These are phyloP conservation scores for Salix dunnii DNA, from an alignment of 345 rosid species.

Conservation along the genomic window DNA sequence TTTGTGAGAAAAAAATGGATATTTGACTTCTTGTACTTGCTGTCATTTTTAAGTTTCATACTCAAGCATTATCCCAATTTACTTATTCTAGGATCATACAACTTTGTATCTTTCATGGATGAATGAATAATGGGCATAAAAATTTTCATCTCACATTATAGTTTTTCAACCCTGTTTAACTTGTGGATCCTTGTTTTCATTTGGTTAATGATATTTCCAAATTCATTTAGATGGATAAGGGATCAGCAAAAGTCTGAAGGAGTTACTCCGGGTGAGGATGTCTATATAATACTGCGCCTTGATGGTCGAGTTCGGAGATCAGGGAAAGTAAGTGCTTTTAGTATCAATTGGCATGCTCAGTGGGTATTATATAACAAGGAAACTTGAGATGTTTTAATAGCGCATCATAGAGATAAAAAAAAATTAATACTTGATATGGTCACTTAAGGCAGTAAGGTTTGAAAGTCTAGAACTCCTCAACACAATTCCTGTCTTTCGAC, in stretches of 20 bases:
- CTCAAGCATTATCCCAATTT: neutral
- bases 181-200: neutral
- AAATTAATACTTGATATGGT: neutral
- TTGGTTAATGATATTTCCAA: conserved; percentile 2
- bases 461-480: conserved; percentile 1
- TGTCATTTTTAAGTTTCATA: neutral
- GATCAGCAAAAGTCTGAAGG: conserved; percentile 91
- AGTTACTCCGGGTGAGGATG: conserved; percentile 81
- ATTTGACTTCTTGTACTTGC: neutral
- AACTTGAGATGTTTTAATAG: neutral
- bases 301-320: conserved; percentile 98
- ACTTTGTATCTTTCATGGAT: neutral
- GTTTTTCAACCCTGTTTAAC: conserved; percentile 2
- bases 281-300: conserved; percentile 75
- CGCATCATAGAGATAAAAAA: neutral
- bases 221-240: conserved; percentile 66
- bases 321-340: conserved; percentile 53
- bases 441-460: neutral
- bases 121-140: neutral
- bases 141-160: neutral
- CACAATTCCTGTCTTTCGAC: neutral
- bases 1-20: neutral
- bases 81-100: neutral
- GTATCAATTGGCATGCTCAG: neutral
- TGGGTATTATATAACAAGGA: neutral